Conservation (phyloP, 108 stramenopile genomes). For the Pseudonitzschia multiseries region DNA sequence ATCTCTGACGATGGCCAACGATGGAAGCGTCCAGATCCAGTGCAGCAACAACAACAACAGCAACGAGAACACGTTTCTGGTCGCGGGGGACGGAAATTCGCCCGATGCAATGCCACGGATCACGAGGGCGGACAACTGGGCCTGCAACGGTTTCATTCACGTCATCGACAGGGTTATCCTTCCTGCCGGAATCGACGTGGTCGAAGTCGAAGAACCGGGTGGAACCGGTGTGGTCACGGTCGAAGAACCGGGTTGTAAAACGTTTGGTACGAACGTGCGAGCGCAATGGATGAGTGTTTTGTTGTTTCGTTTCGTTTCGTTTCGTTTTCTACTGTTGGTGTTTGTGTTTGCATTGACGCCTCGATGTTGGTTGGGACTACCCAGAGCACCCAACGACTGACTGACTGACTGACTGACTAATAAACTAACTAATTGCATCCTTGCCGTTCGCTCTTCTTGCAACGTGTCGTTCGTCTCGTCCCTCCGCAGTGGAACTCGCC, state of each 20-base stretch:
- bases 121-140: constrained; percentile 34
- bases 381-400: too few relatives aligned
- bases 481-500: neutral
- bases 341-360: too few relatives aligned
- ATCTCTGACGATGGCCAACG: neutral
- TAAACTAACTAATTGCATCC: too few relatives aligned
- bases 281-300: neutral
- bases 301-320: too few relatives aligned
- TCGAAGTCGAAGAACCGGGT: neutral
- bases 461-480: neutral
- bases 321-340: too few relatives aligned
- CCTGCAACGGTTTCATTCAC: constrained; percentile 59
- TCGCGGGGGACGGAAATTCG: constrained; percentile 26
- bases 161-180: constrained; percentile 40
- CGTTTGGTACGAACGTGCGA: constrained; percentile 2
- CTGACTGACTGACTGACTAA: too few relatives aligned
- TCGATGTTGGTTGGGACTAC: too few relatives aligned
- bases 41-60: neutral
- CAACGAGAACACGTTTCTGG: neutral
- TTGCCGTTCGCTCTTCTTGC: neutral
- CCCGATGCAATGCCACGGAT: constrained; percentile 22
- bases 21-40: neutral
- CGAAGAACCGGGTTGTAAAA: neutral
- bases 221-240: neutral
- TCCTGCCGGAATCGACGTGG: neutral